Percentiles rank a stretch among this genome's conserved stretches.
Conservation (phyloP, 257 asterid genomes). For the Solanum piurae region DNA sequence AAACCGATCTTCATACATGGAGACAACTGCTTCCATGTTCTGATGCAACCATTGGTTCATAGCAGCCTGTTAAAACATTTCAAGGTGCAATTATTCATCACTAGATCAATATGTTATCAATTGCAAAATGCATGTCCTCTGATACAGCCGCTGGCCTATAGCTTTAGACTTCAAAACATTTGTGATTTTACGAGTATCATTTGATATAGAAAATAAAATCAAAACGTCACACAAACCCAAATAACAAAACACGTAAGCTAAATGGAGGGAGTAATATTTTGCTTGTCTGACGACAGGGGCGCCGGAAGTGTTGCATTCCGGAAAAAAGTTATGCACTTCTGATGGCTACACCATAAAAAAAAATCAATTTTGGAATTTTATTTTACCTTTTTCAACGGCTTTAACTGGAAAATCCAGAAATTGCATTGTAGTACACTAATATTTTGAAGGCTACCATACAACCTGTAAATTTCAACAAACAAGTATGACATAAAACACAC, state of each 20-base stretch:
- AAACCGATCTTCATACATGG: slow-evolving; percentile 91
- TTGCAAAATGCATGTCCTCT: not conserved
- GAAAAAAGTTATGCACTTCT: not conserved
- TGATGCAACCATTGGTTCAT: slow-evolving; percentile 85
- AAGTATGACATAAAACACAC: not conserved
- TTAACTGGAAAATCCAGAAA: not conserved
- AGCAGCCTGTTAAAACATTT: slow-evolving; percentile 51
- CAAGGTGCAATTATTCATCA: not conserved
- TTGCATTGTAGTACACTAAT: not conserved
- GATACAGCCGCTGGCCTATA: not conserved
- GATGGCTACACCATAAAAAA: not conserved
- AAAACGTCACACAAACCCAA: not conserved
- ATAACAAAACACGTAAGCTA: not conserved
- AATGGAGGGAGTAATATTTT: not conserved
- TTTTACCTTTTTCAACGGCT: not conserved
- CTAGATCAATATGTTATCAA: not conserved
- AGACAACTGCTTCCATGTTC: slow-evolving; percentile 83
- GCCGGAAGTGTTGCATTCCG: not conserved
- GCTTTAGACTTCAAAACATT: not conserved
- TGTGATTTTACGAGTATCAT: not conserved
- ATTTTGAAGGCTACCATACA: not conserved
- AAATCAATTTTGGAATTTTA: not conserved
- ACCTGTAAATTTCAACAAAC: not conserved
- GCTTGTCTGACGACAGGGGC: not conserved
- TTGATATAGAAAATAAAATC: not conserved